Evolutionary conservation across 805 yeast species (phyloP), one percentile per base, ranked within the genome.

Genomic region (Myxozyma nipponensis): DNA sequence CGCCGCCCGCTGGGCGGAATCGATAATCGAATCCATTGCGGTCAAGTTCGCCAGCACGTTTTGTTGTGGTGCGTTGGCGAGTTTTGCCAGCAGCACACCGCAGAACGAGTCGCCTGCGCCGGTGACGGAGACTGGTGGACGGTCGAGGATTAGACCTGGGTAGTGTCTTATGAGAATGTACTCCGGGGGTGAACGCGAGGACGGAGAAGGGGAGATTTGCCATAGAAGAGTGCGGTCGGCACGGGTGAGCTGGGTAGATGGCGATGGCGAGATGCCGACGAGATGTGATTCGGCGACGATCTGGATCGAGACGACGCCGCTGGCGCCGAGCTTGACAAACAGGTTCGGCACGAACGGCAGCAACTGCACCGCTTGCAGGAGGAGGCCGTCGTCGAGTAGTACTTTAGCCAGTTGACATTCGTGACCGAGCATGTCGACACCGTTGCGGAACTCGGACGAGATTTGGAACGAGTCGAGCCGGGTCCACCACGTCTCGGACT

Each of bases 81-180:
- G 53, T 49, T 72, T 72, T 2, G 82, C 69, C 10, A 79, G 64
- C 21, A 88, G 56, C 24, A 75, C 78, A 0, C 96, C 96, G 25
- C 81, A 75, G 39, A 88, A 72, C 0, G 93, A 75, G 66, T 88
- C 96, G 9, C 96, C 96, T 0, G 95, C 95, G 1, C 96, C 96
- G 7, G 91, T 86, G 28, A 85, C 95, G 58, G 82, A 86, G 25
- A 67, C 68, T 10, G 84, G 73, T 13, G 32, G 32, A 28, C 32
- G 32, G 0, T 65, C 62, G 36, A 24, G 23, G 4, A 38, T 22
- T 13, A 23, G 22, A 24, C 39, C 44, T 2, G 43, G 30, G 34
- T 43, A 45, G 25, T 53, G 45, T 15, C 35, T 17, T 13, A 44
- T 19, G 30, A 51, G 36, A 10, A 45, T 6, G 26, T 18, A 46